These are phyloP conservation scores for Thielaviopsis cerberus DNA, from an alignment of 2,329 filamentous ascomycete genomes.

Conservation along the genomic window DNA sequence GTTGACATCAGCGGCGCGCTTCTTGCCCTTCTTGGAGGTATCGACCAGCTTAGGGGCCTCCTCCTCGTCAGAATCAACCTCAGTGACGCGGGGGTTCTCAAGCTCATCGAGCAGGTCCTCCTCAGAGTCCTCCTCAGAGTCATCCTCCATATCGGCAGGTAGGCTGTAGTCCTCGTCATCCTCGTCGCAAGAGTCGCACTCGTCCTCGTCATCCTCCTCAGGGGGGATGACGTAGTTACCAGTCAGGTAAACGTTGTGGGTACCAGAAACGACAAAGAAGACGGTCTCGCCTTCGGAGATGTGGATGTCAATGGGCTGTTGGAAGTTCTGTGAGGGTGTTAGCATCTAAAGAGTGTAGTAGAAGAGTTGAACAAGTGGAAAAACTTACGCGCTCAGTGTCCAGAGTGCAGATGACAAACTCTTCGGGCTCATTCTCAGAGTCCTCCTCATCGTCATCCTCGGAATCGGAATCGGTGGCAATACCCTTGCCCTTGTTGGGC, in stretches of 20 bases:
- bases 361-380: background rate
- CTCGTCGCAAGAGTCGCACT: constrained; percentile 23
- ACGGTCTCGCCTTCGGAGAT: constrained; percentile 75
- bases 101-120: constrained; percentile 63
- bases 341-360: background rate
- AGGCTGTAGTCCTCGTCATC: constrained; percentile 64
- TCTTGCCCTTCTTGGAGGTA: constrained; percentile 55
- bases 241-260: constrained; percentile 77
- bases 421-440: constrained; percentile 52
- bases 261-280: constrained; percentile 81
- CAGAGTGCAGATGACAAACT: constrained; percentile 88
- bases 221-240: constrained; percentile 82
- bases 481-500: constrained; percentile 53
- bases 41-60: constrained; percentile 44
- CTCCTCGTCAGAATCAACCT: constrained; percentile 66
- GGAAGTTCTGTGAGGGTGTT: constrained; percentile 50
- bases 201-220: constrained; percentile 43
- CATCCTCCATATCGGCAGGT: constrained; percentile 57
- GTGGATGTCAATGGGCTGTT: constrained; percentile 87
- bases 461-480: constrained; percentile 40
- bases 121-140: constrained; percentile 39
- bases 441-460: constrained; percentile 39
- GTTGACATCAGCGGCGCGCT: constrained; percentile 66
- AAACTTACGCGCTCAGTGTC: constrained; percentile 69
- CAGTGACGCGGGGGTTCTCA: constrained; percentile 62